Percentiles rank a stretch among this genome's conserved stretches.
Conservation (phyloP, 2,329 filamentous ascomycete genomes). For the Graphiopsis chlorocephala region DNA sequence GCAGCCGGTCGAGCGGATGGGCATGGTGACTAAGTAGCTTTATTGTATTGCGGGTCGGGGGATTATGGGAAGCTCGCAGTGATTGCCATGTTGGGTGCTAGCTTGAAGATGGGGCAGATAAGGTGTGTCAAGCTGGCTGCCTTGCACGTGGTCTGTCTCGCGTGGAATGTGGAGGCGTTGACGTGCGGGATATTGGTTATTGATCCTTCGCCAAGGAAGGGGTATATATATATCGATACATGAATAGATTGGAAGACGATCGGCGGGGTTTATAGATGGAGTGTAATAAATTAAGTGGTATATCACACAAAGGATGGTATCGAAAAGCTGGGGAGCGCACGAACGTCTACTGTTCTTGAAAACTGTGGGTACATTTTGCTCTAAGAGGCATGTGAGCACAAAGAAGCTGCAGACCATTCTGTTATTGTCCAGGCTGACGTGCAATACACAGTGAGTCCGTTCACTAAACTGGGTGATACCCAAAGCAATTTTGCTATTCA, state of each 20-base stretch:
- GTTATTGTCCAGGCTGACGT: neutral
- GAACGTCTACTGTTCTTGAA: neutral
- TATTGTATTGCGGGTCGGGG: neutral
- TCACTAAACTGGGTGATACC: neutral
- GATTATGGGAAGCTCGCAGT: neutral
- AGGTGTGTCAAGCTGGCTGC: neutral
- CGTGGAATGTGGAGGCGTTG: conserved; percentile 6
- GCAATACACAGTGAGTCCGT: neutral
- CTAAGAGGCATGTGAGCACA: too few relatives aligned
- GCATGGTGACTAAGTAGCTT: too few relatives aligned
- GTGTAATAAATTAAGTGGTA: too few relatives aligned
- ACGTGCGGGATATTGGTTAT: conserved; percentile 7
- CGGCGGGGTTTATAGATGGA: too few relatives aligned
- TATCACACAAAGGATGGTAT: neutral
- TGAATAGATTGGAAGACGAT: too few relatives aligned
- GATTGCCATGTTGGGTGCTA: neutral
- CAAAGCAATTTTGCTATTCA: neutral
- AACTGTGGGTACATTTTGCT: too few relatives aligned
- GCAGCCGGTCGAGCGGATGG: conserved; percentile 28
- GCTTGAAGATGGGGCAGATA: neutral
- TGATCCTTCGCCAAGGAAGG: conserved; percentile 14
- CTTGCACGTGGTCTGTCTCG: neutral
- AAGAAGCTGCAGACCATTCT: too few relatives aligned
- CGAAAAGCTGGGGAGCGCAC: neutral
- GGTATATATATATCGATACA: neutral